A percentile compares a stretch with the other conserved stretches of the same genome.
Conservation (phyloP, 2,329 filamentous ascomycete genomes). For the Emmonsiellopsis sp. region DNA sequence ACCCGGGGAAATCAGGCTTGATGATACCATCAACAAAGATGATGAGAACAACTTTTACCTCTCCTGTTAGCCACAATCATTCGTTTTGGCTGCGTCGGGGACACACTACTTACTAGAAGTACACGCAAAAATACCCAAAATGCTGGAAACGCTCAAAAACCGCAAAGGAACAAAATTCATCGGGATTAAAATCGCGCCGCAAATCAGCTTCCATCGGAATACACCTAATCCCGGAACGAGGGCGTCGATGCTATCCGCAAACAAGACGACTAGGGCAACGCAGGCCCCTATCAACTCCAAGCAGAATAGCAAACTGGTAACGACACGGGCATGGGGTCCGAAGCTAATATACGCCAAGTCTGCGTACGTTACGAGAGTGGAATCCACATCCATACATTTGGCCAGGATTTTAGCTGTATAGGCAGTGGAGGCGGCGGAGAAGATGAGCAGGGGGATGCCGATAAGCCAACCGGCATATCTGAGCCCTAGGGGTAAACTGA, state of each 20-base stretch:
- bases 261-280: slow-evolving; percentile 84
- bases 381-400: slow-evolving; percentile 80
- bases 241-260: slow-evolving; percentile 76
- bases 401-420: slow-evolving; percentile 82
- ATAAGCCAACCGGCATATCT: slow-evolving; percentile 83
- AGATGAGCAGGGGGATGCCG: slow-evolving; percentile 63
- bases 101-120: slow-evolving; percentile 61
- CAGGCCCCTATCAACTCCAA: slow-evolving; percentile 80
- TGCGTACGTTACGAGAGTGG: slow-evolving; percentile 82
- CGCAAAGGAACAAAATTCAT: slow-evolving; percentile 78
- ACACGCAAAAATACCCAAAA: slow-evolving; percentile 84
- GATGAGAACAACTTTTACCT: slow-evolving; percentile 61
- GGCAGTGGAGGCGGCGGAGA: slow-evolving; percentile 65
- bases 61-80: neutral
- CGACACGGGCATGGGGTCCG: slow-evolving; percentile 67
- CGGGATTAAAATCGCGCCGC: slow-evolving; percentile 66
- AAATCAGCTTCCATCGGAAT: slow-evolving; percentile 74
- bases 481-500: slow-evolving; percentile 80
- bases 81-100: neutral
- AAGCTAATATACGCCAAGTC: slow-evolving; percentile 89
- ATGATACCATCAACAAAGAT: slow-evolving; percentile 78
- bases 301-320: slow-evolving; percentile 77
- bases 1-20: slow-evolving; percentile 71
- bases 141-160: slow-evolving; percentile 78
- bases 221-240: slow-evolving; percentile 63